These are phyloP conservation scores for Diaporthe sp. DNA, from an alignment of 2,329 filamentous ascomycete species.

Conservation along the genomic window DNA sequence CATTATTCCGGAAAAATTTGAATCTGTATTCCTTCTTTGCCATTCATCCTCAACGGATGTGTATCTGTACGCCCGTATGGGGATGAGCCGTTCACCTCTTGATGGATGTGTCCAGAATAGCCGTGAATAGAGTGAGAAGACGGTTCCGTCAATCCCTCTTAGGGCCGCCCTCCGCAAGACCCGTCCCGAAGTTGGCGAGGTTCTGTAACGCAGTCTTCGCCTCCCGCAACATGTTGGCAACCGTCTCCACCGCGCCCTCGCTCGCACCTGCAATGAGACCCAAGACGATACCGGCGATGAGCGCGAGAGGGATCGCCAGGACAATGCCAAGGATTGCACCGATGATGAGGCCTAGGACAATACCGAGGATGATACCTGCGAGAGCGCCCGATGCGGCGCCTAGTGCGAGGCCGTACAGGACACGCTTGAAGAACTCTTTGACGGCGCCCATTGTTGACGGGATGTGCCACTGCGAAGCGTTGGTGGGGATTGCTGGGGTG, in stretches of 20 bases:
- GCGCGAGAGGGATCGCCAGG: conserved; percentile 7
- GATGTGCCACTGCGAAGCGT: neutral
- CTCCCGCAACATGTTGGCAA: conserved; percentile 1
- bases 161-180: conserved; percentile 5
- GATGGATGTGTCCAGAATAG: neutral
- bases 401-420: conserved; percentile 23
- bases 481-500: neutral
- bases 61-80: neutral
- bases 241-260: conserved; percentile 22
- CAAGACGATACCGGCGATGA: conserved; percentile 17
- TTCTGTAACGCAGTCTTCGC: neutral
- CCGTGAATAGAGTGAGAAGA: too few relatives aligned
- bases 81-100: neutral
- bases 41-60: neutral
- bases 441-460: conserved; percentile 15
- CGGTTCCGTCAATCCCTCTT: conserved; percentile 9
- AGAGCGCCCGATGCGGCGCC: conserved; percentile 16
- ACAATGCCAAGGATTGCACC: conserved; percentile 25
- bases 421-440: conserved; percentile 30
- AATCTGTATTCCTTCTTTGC: neutral
- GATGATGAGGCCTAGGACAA: conserved; percentile 21
- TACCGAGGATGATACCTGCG: conserved; percentile 17
- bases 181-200: conserved; percentile 2
- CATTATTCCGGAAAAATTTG: neutral
- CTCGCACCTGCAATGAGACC: conserved; percentile 30